Conservation (phyloP, 2,329 filamentous ascomycete genomes). For the Clarireedia homoeocarpa region DNA sequence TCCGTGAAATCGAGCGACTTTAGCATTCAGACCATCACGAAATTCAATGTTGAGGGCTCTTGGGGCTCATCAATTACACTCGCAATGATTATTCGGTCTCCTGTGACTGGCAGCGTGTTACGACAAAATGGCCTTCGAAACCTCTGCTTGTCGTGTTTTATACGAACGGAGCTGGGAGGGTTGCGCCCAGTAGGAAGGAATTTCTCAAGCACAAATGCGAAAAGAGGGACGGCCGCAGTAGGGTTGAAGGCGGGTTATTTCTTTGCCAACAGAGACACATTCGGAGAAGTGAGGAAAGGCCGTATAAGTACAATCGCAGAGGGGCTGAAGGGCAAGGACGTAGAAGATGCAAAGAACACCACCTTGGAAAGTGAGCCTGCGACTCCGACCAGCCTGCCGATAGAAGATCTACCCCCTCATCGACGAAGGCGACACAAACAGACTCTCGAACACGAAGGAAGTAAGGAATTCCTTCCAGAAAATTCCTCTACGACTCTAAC, state of each 20-base stretch:
- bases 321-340: slow-evolving; percentile 13
- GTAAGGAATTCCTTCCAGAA: slow-evolving; percentile 32
- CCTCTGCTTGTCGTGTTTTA: slow-evolving; percentile 4
- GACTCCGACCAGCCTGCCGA: slow-evolving; percentile 1
- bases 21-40: not conserved
- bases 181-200: slow-evolving; percentile 14
- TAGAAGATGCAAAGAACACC: not conserved
- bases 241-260: slow-evolving; percentile 24
- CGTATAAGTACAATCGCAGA: slow-evolving; percentile 14
- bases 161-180: slow-evolving; percentile 4
- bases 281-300: slow-evolving; percentile 16
- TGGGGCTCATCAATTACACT: slow-evolving; percentile 1
- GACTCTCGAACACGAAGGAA: slow-evolving; percentile 17
- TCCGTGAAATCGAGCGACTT: slow-evolving; percentile 1
- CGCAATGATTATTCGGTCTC: slow-evolving; percentile 11
- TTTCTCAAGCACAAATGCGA: slow-evolving; percentile 20
- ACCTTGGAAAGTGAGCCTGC: not conserved
- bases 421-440: slow-evolving; percentile 25
- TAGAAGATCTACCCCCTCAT: slow-evolving; percentile 24
- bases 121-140: slow-evolving; percentile 2
- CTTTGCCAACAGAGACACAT: slow-evolving; percentile 22
- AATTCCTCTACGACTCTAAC: slow-evolving; percentile 50
- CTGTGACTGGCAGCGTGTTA: not conserved
- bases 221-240: slow-evolving; percentile 14
- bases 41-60: not conserved